Conservation (phyloP, 192 early-diverging fungal genomes). For the Gigaspora rosea region DNA sequence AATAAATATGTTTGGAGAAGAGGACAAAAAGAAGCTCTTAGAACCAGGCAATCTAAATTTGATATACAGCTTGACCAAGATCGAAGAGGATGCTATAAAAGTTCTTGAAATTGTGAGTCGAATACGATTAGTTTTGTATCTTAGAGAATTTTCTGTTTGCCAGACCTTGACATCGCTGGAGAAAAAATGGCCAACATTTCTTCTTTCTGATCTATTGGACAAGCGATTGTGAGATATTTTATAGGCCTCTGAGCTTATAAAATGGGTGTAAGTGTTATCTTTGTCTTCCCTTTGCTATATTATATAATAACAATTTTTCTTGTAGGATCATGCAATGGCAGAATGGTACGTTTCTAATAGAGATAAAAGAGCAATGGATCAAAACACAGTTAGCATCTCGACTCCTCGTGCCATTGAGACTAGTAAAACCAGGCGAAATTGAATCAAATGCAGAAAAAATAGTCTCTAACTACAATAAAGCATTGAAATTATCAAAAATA, state of each 20-base stretch:
- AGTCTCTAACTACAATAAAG: conserved; percentile 13
- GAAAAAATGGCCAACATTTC: conserved; percentile 5
- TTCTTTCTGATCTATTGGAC: conserved; percentile 23
- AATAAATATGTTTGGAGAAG: conserved; percentile 12
- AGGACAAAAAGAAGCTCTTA: conserved; percentile 22
- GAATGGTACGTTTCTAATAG: conserved; percentile 15
- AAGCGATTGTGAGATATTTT: conserved; percentile 13
- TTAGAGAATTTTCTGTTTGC: conserved; percentile 13
- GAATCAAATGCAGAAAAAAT: conserved; percentile 23
- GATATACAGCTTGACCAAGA: neutral
- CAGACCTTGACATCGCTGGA: conserved; percentile 4
- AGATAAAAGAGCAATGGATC: conserved; percentile 15
- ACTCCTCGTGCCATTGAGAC: neutral
- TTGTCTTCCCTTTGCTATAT: conserved; percentile 2
- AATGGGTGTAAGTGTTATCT: conserved; percentile 27
- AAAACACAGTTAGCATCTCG: conserved; percentile 14
- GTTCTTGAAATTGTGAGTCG: conserved; percentile 24
- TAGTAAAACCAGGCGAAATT: conserved; percentile 11
- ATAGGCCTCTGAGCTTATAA: conserved; percentile 25
- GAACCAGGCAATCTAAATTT: conserved; percentile 15
- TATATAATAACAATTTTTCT: conserved; percentile 14
- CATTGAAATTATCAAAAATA: conserved; percentile 10
- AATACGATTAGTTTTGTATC: conserved; percentile 21
- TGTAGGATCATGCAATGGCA: conserved; percentile 26
- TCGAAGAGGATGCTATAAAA: conserved; percentile 9